Base-by-base conservation (phyloP, 2,329 filamentous ascomycete genomes). In the Colletotrichum siamense region DNA sequence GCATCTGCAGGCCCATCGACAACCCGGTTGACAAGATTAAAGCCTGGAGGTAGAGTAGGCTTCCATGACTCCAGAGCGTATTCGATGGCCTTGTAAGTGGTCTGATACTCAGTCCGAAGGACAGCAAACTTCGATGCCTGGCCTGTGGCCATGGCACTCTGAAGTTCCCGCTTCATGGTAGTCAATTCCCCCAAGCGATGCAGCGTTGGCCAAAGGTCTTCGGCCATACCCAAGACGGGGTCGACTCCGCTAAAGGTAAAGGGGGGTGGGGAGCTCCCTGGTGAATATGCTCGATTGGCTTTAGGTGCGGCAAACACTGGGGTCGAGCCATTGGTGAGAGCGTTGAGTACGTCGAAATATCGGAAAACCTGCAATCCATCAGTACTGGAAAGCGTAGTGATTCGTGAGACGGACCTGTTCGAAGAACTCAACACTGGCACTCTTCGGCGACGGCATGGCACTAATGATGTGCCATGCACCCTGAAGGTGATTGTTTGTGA, bases 341-440 rank as follows among this genome's bases (percentile, higher is more conserved):
- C 74, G 26, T 78, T 71, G n/a, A 78, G 65, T 4, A 73, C 63
- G 18, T 78, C 77, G 26, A 78, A 78, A 26, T 78, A 78, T 18
- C 75, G 70, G 59, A 78, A 78, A 13, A 74, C 75, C 77, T 78
- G 32, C 6, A 4, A 4, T 4, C 3, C 8, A 28, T 78, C 15
- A 78, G 67, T 49, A 12, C 12, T 18, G 10, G 6, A 6, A n/a
- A 12, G 4, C 13, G 2, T 3, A 16, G 13, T 24, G 9, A 49
- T n/a, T 13, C 10, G 6, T 6, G 3, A 22, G 3, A 66, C 44
- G 16, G 16, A 78, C 77, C 70, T 77, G 70, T 32, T 75, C 65
- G 36, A 77, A 78, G 26, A 78, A 77, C 24, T 36, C 64, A 18
- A 74, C 63, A 24, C 77, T 78, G 5, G 68, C 22, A 10, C 55